These are phyloP conservation scores for Lonicera japonica DNA, from an alignment of 129 eudicot species.

Conservation along the genomic window DNA sequence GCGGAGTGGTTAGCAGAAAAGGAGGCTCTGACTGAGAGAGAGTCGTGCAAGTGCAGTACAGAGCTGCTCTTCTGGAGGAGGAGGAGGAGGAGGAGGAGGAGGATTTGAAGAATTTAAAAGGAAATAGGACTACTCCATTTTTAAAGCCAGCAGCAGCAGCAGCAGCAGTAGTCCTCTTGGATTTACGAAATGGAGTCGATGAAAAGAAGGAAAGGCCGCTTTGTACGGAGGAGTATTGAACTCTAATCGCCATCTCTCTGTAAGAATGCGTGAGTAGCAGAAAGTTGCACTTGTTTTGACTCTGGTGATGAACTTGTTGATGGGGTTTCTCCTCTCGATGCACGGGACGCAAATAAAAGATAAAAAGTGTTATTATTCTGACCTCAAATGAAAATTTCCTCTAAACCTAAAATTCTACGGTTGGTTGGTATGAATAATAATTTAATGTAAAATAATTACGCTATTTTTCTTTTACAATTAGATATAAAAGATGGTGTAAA, in stretches of 20 bases:
- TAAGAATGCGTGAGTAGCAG: not conserved
- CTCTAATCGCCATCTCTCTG: constrained; percentile 36
- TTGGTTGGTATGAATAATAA: too few relatives aligned
- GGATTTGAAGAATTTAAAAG: constrained; percentile 10
- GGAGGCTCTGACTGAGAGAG: constrained; percentile 3
- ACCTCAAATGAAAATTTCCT: too few relatives aligned
- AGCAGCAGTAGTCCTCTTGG: constrained; percentile 17
- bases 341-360: too few relatives aligned
- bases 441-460: too few relatives aligned
- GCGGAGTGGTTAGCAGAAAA: constrained; percentile 86
- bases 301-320: not conserved
- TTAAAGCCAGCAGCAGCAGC: too few relatives aligned
- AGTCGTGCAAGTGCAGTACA: constrained; percentile 53
- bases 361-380: too few relatives aligned
- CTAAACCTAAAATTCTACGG: too few relatives aligned
- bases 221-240: constrained; percentile 39
- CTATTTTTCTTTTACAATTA: too few relatives aligned
- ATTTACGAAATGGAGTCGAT: constrained; percentile 15
- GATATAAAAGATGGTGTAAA: too few relatives aligned
- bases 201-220: constrained; percentile 28
- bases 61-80: constrained; percentile 32
- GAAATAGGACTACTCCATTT: constrained; percentile 20
- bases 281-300: not conserved
- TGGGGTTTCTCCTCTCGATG: too few relatives aligned
- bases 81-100: too few relatives aligned